Evolutionary conservation across 73 alveolate genomes (phyloP).

Genomic region (Stentor coeruleus): DNA sequence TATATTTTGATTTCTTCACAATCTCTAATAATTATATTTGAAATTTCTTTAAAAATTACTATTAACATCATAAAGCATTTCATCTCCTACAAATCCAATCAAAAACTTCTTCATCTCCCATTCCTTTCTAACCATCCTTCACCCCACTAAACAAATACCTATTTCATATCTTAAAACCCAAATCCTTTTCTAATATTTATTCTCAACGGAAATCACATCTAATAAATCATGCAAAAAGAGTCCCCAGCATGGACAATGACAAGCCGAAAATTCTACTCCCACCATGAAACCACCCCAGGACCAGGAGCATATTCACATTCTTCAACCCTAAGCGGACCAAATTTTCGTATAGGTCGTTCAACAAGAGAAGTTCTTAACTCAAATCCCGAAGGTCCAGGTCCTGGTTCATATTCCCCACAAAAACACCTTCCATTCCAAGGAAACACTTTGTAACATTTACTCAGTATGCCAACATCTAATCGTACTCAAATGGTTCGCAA

Average conservation of each 20-base stretch:
- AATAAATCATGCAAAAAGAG: not conserved
- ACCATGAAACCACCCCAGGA: constrained; percentile 4
- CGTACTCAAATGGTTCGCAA: not conserved
- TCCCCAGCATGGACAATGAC: constrained; percentile 1
- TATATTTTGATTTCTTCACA: too few species aligned
- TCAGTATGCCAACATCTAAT: not conserved
- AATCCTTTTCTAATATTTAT: too few species aligned
- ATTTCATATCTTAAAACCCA: too few species aligned
- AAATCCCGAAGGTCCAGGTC: not conserved
- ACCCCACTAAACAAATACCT: too few species aligned
- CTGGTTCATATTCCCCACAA: not conserved
- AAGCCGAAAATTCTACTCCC: not conserved
- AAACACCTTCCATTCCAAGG: not conserved
- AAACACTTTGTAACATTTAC: not conserved
- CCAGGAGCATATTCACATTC: not conserved
- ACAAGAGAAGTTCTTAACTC: not conserved
- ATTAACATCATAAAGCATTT: too few species aligned
- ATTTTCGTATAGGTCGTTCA: not conserved
- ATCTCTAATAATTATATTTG: too few species aligned
- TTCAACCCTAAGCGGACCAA: not conserved
- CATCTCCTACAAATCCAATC: too few species aligned
- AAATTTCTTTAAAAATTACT: too few species aligned
- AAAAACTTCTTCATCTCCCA: too few species aligned
- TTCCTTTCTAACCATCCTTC: too few species aligned
- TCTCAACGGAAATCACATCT: too few species aligned